Evolutionary conservation across 192 early-diverging fungal genomes (phyloP).

Genomic region (Chytriomyces confervae): DNA sequence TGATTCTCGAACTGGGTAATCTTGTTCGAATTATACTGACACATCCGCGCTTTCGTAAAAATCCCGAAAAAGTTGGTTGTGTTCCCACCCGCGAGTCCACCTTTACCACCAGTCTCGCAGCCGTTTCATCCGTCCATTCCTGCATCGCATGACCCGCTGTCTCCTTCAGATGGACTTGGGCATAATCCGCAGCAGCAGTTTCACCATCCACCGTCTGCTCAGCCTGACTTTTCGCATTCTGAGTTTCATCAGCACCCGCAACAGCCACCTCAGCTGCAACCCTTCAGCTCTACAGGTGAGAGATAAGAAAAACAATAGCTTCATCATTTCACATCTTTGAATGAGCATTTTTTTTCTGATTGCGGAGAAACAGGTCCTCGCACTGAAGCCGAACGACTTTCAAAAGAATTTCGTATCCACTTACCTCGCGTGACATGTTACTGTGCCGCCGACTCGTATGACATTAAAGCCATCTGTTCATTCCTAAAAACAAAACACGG

Average conservation of each 20-base stretch:
- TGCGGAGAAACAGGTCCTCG: constrained; percentile 22
- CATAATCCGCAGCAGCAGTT: not conserved
- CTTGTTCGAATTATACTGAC: not conserved
- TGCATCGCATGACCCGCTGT: not conserved
- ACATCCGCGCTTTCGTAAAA: not conserved
- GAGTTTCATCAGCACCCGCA: not conserved
- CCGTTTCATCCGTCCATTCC: not conserved
- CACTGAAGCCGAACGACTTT: constrained; percentile 60
- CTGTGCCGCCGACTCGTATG: constrained; percentile 53
- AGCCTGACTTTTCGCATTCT: not conserved
- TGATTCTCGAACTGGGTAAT: no score
- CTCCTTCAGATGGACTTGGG: not conserved
- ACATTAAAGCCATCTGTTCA: constrained; percentile 38
- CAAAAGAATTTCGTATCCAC: constrained; percentile 72
- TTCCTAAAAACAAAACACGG: constrained; percentile 38
- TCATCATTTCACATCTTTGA: not conserved
- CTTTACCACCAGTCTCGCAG: not conserved
- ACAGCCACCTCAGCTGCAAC: not conserved
- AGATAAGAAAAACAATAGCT: not conserved
- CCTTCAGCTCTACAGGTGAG: not conserved
- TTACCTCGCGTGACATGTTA: constrained; percentile 68
- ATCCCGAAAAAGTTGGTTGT: constrained; percentile 10
- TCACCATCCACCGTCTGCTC: not conserved
- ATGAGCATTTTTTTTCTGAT: no score
- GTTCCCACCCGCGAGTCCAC: constrained; percentile 18